Evolutionary conservation across 306 rosid genomes (phyloP), one percentile per base, ranked within the genome.

Genomic region (Datisca glomerata): DNA sequence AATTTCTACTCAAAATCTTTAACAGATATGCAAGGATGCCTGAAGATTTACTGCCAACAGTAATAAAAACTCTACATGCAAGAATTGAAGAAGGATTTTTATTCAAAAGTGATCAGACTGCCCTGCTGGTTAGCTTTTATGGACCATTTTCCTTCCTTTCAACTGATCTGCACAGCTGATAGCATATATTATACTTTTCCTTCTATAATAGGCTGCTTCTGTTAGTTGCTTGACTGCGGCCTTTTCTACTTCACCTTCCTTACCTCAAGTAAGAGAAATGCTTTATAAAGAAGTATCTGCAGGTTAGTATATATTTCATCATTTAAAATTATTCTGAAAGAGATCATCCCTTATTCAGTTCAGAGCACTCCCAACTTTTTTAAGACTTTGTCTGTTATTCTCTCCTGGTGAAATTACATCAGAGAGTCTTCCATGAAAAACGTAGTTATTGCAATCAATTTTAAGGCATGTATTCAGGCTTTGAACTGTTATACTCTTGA

Each of bases 11-110:
- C 17, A 21, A 21, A 16, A 25, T 45, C 44, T 24, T 65, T 43
- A 15, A 21, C 71, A 82, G 94, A 70, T 87, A 87, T 72, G 64
- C 86, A 43, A 76, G 95, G 76, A 89, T 89, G 95, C 89, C 97
- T 5, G 55, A 68, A 55, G 80, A 77, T 53, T 69, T 89, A 63
- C 66, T 89, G 75, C 80, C 81, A 21, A 67, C 59, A 37, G 80
- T 80, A 33, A 57, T 89, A 53, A 72, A 62, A 55, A 74, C 76
- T 57, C 60, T 89, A 16, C 78, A 52, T 45, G 68, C 71, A 55
- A 77, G 79, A 81, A 63, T 89, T 36, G 63, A 53, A 47, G 75
- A 56, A 48, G 97, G 93, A 23, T 83, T 83, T 72, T 53, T 61
- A 37, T 74, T 55, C 51, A 76, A 56, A 76, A 69, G 49, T 74